These are phyloP conservation scores for Rhodotorula diobovata DNA, from an alignment of 768 basidiomycete species.

Conservation along the genomic window DNA sequence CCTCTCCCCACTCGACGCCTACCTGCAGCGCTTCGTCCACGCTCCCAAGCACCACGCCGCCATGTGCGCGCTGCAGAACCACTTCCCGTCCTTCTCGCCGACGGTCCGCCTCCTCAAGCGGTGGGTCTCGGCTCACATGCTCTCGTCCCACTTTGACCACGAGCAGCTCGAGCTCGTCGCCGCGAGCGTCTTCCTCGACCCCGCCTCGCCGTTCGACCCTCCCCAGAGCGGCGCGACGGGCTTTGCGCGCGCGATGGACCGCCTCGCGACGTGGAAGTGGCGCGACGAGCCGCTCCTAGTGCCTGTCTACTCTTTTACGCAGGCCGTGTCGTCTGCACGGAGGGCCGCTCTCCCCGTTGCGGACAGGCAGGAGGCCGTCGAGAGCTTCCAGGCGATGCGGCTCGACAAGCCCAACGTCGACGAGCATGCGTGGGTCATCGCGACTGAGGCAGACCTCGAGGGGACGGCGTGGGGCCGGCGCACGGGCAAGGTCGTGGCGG, in stretches of 20 bases:
- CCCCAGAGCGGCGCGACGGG: conserved; percentile 64
- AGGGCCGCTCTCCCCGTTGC: conserved; percentile 46
- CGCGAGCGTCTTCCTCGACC: conserved; percentile 65
- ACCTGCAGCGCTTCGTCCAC: conserved; percentile 69
- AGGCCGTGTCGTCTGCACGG: conserved; percentile 41
- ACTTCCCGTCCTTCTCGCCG: conserved; percentile 69
- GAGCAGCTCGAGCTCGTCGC: conserved; percentile 83
- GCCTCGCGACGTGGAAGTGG: conserved; percentile 66
- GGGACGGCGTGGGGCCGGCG: conserved; percentile 72
- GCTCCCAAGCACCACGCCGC: conserved; percentile 80
- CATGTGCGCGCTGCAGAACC: conserved; percentile 71
- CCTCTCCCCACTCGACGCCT: conserved; percentile 46
- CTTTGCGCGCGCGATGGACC: conserved; percentile 64
- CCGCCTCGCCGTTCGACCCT: conserved; percentile 51
- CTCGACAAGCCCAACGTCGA: conserved; percentile 49
- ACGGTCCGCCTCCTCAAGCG: conserved; percentile 85
- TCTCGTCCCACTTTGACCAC: conserved; percentile 64
- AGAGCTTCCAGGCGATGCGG: conserved; percentile 46
- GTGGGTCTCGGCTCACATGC: conserved; percentile 83
- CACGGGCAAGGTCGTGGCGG: conserved; percentile 67
- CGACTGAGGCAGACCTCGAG: conserved; percentile 68
- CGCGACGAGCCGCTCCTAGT: conserved; percentile 64
- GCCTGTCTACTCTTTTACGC: conserved; percentile 58
- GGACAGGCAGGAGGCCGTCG: conserved; percentile 43
- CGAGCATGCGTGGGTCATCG: conserved; percentile 63